Conservation (phyloP, 2,329 filamentous ascomycete genomes). For the Colletotrichum musae region DNA sequence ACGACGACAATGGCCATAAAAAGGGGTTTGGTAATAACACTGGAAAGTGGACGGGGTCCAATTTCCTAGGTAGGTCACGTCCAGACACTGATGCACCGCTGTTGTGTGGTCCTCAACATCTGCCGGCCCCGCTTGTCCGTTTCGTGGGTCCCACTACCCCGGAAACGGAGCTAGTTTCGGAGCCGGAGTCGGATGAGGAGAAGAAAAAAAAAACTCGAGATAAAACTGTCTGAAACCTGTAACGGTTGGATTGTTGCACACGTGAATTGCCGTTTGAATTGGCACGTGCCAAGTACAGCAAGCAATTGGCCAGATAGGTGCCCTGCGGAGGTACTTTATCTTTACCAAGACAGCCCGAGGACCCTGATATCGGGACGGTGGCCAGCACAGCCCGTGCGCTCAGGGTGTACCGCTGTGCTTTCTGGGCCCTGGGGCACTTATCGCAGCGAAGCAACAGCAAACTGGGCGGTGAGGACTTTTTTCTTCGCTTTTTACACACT, state of each 20-base stretch:
- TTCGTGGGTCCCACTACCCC: background rate
- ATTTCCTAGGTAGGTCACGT: too few relatives aligned
- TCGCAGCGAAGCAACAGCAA: constrained; percentile 2
- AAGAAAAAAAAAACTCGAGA: background rate
- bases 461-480: constrained; percentile 41
- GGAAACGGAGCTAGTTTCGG: background rate
- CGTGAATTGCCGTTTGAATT: background rate
- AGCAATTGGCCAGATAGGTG: too few relatives aligned
- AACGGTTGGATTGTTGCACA: background rate
- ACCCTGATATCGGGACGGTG: background rate
- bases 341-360: background rate
- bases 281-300: too few relatives aligned
- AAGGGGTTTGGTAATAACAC: too few relatives aligned
- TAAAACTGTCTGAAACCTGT: background rate
- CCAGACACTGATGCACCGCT: too few relatives aligned
- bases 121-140: background rate
- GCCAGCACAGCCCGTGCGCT: background rate
- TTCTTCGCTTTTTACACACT: constrained; percentile 1
- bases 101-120: too few relatives aligned
- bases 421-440: background rate
- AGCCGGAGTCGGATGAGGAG: background rate
- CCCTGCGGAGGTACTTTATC: too few relatives aligned
- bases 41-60: too few relatives aligned
- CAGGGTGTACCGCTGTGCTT: background rate
- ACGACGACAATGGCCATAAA: too few relatives aligned